These are phyloP conservation scores for Corylus heterophylla DNA, from an alignment of 306 rosid species.

Conservation along the genomic window DNA sequence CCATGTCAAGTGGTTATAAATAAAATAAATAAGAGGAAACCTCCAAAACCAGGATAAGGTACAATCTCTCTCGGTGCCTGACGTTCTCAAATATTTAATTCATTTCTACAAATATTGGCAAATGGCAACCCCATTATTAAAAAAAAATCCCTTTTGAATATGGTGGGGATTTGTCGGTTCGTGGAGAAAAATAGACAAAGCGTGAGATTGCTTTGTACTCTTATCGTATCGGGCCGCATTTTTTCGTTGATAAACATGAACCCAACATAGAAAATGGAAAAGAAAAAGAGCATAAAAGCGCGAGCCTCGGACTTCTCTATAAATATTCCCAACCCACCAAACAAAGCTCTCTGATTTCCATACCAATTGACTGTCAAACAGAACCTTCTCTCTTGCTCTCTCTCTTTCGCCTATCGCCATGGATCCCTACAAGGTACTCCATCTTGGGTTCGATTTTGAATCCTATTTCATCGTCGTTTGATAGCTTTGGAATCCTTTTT, in stretches of 20 bases:
- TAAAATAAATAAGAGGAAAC: background rate
- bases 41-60: slow-evolving; percentile 57
- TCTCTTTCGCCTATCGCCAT: slow-evolving; percentile 25
- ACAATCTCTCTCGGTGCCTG: background rate
- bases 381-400: slow-evolving; percentile 10
- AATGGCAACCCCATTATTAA: background rate
- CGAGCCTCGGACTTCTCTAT: background rate
- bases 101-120: background rate
- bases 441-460: background rate
- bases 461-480: background rate
- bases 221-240: background rate
- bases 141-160: too few species aligned
- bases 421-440: slow-evolving; percentile 87
- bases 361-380: background rate
- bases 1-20: slow-evolving; percentile 27
- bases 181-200: background rate
- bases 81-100: slow-evolving; percentile 36
- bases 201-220: background rate
- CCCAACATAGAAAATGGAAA: background rate
- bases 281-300: background rate
- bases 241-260: background rate
- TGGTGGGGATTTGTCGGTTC: too few species aligned
- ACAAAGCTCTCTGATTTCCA: background rate
- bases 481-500: background rate
- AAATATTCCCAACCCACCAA: background rate